Percentiles rank a stretch among this genome's conserved stretches.
These are phyloP conservation scores for Thermochaetoides thermophila DNA, from an alignment of 495 filamentous ascomycete genomes.

Conservation along the genomic window DNA sequence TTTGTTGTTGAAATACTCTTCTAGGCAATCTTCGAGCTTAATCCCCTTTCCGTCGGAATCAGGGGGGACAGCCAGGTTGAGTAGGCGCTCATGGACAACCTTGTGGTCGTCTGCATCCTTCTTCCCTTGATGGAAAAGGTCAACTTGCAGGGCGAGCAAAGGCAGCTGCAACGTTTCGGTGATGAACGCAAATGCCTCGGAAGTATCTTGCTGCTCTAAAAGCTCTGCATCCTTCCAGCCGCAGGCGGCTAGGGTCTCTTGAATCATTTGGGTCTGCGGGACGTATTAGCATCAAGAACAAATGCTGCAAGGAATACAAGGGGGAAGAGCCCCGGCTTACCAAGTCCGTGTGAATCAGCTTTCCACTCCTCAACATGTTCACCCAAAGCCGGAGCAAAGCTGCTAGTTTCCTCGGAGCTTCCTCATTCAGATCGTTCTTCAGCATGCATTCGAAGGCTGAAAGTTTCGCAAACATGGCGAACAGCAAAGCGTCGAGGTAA, in stretches of 20 bases:
- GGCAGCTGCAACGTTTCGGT: constrained; percentile 79
- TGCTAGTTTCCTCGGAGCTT: constrained; percentile 55
- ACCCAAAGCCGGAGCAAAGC: constrained; percentile 77
- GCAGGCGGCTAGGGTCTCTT: constrained; percentile 69
- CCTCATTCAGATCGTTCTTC: constrained; percentile 41
- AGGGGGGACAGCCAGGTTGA: constrained; percentile 78
- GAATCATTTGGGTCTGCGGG: constrained; percentile 61
- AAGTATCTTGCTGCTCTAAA: constrained; percentile 76
- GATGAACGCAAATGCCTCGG: constrained; percentile 90
- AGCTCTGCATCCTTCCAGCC: constrained; percentile 76
- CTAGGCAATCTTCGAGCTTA: constrained; percentile 77
- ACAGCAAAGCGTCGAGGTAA: constrained; percentile 82
- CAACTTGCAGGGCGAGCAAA: constrained; percentile 81
- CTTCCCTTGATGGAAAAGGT: constrained; percentile 85
- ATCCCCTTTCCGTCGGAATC: constrained; percentile 46
- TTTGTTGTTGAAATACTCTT: constrained; percentile 86
- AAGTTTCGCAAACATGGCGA: constrained; percentile 88
- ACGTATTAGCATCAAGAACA: constrained; percentile 10
- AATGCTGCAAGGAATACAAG: background rate
- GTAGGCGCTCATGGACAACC: constrained; percentile 74
- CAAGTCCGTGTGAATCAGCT: constrained; percentile 72
- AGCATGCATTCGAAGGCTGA: constrained; percentile 86
- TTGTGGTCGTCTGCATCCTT: constrained; percentile 79
- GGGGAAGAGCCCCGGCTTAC: constrained; percentile 32
- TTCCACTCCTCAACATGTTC: constrained; percentile 74